Evolutionary conservation across 2,329 filamentous ascomycete genomes (phyloP).

Genomic region (Fusarium nelsonii): DNA sequence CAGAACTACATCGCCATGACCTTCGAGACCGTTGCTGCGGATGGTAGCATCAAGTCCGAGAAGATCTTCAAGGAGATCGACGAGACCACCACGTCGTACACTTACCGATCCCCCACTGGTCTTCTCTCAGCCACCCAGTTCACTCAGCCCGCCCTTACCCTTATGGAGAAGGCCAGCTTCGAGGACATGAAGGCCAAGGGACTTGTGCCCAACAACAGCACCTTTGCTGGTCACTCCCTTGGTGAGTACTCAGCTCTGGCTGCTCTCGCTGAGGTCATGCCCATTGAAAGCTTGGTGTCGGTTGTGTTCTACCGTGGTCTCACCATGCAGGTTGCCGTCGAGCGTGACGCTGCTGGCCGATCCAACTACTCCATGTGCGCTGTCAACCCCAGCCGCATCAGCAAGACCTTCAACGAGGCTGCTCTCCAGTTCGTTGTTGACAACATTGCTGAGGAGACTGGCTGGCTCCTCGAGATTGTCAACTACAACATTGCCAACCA

Average conservation of each 20-base stretch:
- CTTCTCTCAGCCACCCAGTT: slow-evolving; percentile 97
- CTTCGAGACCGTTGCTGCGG: slow-evolving; percentile 94
- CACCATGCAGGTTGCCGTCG: slow-evolving; percentile 99
- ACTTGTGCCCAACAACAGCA: slow-evolving; percentile 94
- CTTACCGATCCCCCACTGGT: slow-evolving; percentile 94
- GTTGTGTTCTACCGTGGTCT: slow-evolving; percentile 99
- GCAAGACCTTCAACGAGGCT: slow-evolving; percentile 98
- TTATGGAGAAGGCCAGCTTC: slow-evolving; percentile 99
- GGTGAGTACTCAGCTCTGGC: slow-evolving; percentile 98
- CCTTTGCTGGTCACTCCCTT: slow-evolving; percentile 96
- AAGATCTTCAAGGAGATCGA: slow-evolving; percentile 99
- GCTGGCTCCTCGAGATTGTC: slow-evolving; percentile 98
- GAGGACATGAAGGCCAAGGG: slow-evolving; percentile 99
- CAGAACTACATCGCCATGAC: slow-evolving; percentile 99
- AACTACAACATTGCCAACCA: slow-evolving; percentile 89
- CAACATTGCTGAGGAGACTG: slow-evolving; percentile 92
- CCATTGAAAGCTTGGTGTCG: slow-evolving; percentile 98
- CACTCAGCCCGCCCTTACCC: slow-evolving; percentile 94
- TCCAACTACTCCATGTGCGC: slow-evolving; percentile 99
- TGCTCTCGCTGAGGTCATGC: slow-evolving; percentile 97
- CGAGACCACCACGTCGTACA: slow-evolving; percentile 94
- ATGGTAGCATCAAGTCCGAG: slow-evolving; percentile 96
- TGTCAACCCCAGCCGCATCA: slow-evolving; percentile 97
- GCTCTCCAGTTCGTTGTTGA: slow-evolving; percentile 96
- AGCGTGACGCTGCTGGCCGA: slow-evolving; percentile 90